Percentiles rank a stretch among this genome's conserved stretches.
phyloP scores from a whole-genome alignment of 108 stramenopile species.

The Asterionellopsis glacialis region DNA sequence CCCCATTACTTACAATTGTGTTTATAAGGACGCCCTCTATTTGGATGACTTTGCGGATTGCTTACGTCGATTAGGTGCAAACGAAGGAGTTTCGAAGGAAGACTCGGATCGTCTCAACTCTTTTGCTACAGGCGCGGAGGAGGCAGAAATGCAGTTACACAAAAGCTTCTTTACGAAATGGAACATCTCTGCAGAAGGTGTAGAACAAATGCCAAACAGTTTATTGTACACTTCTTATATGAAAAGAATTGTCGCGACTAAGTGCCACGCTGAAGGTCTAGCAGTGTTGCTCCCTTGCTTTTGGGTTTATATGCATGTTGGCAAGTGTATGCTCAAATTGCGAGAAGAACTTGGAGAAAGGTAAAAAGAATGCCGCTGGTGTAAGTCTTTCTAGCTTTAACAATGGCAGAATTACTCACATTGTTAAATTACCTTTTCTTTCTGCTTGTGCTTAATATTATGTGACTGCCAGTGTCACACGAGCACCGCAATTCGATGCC shows the following conservation, averaged over 20 bases:
- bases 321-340: constrained; percentile 72
- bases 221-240: constrained; percentile 84
- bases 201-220: constrained; percentile 69
- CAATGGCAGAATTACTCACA: too few species aligned
- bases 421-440: neutral
- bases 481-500: constrained; percentile 72
- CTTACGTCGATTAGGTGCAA: constrained; percentile 42
- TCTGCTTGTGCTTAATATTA: neutral
- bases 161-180: constrained; percentile 68
- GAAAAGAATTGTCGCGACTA: constrained; percentile 55
- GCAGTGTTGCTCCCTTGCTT: constrained; percentile 81
- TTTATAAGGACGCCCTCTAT: constrained; percentile 27
- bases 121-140: constrained; percentile 73
- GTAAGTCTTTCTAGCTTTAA: too few species aligned
- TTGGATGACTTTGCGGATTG: constrained; percentile 71
- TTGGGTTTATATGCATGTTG: constrained; percentile 89
- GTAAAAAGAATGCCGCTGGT: constrained; percentile 8
- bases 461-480: constrained; percentile 16
- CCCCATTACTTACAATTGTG: too few species aligned
- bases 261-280: constrained; percentile 65
- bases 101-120: constrained; percentile 40
- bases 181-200: constrained; percentile 50
- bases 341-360: constrained; percentile 59
- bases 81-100: constrained; percentile 18
- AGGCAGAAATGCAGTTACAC: constrained; percentile 70